Conservation (phyloP, 2,329 filamentous ascomycete genomes). For the Ophiostoma fasciatum region DNA sequence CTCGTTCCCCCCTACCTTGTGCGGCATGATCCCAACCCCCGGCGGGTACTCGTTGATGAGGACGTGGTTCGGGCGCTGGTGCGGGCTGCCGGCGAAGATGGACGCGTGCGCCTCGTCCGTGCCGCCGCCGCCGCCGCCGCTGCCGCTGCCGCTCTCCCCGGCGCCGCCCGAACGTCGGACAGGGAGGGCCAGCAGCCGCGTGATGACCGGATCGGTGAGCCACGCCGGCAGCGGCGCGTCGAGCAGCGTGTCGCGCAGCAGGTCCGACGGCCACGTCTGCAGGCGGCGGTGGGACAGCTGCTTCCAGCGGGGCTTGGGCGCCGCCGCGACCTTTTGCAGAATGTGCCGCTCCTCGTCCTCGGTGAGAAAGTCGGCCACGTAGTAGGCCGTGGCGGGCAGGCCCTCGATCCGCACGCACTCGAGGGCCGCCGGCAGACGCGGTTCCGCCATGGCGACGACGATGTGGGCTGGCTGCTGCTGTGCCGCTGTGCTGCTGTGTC, state of each 20-base stretch:
- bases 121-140: slow-evolving; percentile 6
- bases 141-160: neutral
- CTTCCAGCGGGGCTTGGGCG: slow-evolving; percentile 70
- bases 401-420: slow-evolving; percentile 34
- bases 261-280: slow-evolving; percentile 76
- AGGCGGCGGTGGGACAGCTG: slow-evolving; percentile 76
- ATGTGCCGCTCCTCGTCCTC: slow-evolving; percentile 57
- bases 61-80: slow-evolving; percentile 72
- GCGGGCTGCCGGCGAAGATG: slow-evolving; percentile 51
- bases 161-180: too few species aligned
- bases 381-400: slow-evolving; percentile 57
- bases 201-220: slow-evolving; percentile 55
- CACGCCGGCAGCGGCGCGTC: slow-evolving; percentile 60
- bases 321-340: slow-evolving; percentile 53
- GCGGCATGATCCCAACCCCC: slow-evolving; percentile 90
- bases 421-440: slow-evolving; percentile 35
- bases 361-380: slow-evolving; percentile 75
- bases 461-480: too few species aligned
- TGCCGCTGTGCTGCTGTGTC: too few species aligned
- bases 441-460: too few species aligned
- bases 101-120: too few species aligned
- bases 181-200: slow-evolving; percentile 39
- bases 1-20: slow-evolving; percentile 40
- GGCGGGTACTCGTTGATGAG: slow-evolving; percentile 84
- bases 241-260: slow-evolving; percentile 65